Conservation (phyloP, 2,329 filamentous ascomycete species). For the Sclerotiophoma versabilis region DNA sequence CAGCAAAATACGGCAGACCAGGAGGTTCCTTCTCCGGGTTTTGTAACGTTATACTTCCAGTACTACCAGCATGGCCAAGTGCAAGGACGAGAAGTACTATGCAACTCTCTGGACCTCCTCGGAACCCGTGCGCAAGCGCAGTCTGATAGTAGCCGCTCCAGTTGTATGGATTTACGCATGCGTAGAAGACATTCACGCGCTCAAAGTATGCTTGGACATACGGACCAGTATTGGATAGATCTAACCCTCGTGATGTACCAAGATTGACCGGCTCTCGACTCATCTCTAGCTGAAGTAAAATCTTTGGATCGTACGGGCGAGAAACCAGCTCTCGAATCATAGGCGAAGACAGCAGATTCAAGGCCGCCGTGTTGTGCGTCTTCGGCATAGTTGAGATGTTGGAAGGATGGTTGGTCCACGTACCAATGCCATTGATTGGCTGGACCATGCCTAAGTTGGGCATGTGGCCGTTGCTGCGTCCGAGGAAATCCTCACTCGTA, state of each 20-base stretch:
- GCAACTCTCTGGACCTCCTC: slow-evolving; percentile 81
- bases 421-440: slow-evolving; percentile 67
- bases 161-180: slow-evolving; percentile 81
- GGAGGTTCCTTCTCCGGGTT: slow-evolving; percentile 74
- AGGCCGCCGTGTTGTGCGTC: slow-evolving; percentile 79
- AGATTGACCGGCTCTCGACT: slow-evolving; percentile 74
- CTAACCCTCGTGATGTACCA: slow-evolving; percentile 66
- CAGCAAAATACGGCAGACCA: slow-evolving; percentile 79
- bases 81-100: slow-evolving; percentile 80
- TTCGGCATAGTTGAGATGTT: slow-evolving; percentile 90
- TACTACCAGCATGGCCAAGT: slow-evolving; percentile 76
- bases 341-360: slow-evolving; percentile 81
- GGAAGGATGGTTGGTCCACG: slow-evolving; percentile 67
- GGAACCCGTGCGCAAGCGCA: slow-evolving; percentile 77
- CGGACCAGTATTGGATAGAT: slow-evolving; percentile 74
- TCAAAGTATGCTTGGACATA: slow-evolving; percentile 84
- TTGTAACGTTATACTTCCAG: slow-evolving; percentile 77
- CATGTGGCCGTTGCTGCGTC: slow-evolving; percentile 47
- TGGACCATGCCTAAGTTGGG: slow-evolving; percentile 49
- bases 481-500: slow-evolving; percentile 54
- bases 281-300: slow-evolving; percentile 83
- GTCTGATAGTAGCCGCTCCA: slow-evolving; percentile 79
- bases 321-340: slow-evolving; percentile 80
- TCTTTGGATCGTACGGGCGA: slow-evolving; percentile 78
- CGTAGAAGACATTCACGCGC: slow-evolving; percentile 84